Evolutionary conservation across 371 early-diverging fungal species (phyloP).

Genomic region (Mortierella sp.): DNA sequence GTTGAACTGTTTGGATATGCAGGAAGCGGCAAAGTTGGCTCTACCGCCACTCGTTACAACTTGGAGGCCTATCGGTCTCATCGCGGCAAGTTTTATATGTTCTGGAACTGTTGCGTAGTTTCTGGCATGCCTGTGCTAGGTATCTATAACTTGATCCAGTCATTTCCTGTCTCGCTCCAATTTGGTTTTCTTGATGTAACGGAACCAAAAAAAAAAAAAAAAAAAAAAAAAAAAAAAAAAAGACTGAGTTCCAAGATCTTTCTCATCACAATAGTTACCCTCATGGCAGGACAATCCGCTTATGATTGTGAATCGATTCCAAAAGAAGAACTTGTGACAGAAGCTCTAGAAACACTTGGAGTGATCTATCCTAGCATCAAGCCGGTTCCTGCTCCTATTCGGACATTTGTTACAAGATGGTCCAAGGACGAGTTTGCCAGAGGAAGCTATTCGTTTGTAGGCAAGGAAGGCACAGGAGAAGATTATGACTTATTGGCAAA

Average conservation of each 20-base stretch:
- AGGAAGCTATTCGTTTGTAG: constrained; percentile 53
- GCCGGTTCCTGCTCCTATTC: constrained; percentile 35
- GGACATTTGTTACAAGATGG: constrained; percentile 53
- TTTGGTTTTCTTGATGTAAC: not conserved
- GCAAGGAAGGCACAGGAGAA: constrained; percentile 39
- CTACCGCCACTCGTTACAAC: constrained; percentile 4
- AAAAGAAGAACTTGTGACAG: constrained; percentile 38
- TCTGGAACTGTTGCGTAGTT: constrained; percentile 50
- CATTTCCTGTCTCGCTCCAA: not conserved
- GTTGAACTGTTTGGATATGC: constrained; percentile 55
- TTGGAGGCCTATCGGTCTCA: constrained; percentile 37
- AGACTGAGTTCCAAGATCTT: not conserved
- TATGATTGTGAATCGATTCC: constrained; percentile 33
- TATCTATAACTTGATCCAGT: constrained; percentile 6
- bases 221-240: no score
- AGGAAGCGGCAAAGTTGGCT: constrained; percentile 22
- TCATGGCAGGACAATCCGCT: constrained; percentile 53
- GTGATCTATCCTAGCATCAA: constrained; percentile 26
- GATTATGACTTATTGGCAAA: constrained; percentile 46
- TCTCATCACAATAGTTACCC: constrained; percentile 17
- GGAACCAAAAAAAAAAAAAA: no score
- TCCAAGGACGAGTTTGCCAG: constrained; percentile 50
- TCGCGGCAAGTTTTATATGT: constrained; percentile 58
- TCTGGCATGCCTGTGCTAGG: constrained; percentile 48
- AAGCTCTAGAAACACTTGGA: constrained; percentile 36